These are phyloP conservation scores for Podospora didyma DNA, from an alignment of 495 filamentous ascomycete genomes.

Conservation along the genomic window DNA sequence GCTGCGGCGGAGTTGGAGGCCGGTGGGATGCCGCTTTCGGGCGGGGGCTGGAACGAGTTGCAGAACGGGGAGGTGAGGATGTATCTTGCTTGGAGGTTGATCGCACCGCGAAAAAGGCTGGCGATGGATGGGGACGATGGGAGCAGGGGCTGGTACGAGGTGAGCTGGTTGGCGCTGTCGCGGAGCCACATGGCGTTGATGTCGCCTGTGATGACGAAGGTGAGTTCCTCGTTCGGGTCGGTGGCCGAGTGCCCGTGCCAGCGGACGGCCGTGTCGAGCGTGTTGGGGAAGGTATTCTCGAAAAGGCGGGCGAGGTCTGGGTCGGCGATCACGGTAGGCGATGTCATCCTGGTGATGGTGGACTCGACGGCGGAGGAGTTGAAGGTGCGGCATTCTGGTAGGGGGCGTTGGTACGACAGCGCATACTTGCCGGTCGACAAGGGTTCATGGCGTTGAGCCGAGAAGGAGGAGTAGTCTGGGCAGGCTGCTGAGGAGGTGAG, in stretches of 20 bases:
- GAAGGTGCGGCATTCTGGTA: conserved; percentile 57
- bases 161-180: conserved; percentile 64
- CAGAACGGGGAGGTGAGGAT: conserved; percentile 57
- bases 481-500: conserved; percentile 24
- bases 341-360: conserved; percentile 43
- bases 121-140: conserved; percentile 46
- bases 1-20: conserved; percentile 7
- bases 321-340: conserved; percentile 44
- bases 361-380: conserved; percentile 52
- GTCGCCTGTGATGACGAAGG: conserved; percentile 54
- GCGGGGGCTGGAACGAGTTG: conserved; percentile 61
- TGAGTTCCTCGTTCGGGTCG: conserved; percentile 29
- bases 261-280: conserved; percentile 62
- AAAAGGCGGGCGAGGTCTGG: conserved; percentile 65
- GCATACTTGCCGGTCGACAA: conserved; percentile 39
- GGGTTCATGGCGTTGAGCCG: conserved; percentile 40
- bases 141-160: conserved; percentile 57
- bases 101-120: conserved; percentile 57
- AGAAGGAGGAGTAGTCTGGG: conserved; percentile 52
- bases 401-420: conserved; percentile 56
- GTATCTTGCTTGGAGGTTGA: conserved; percentile 64
- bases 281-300: conserved; percentile 62
- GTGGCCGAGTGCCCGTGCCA: conserved; percentile 55
- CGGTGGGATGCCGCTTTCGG: conserved; percentile 39
- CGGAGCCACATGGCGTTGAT: conserved; percentile 76